A percentile compares a stretch with the other conserved stretches of the same genome.
Conservation (phyloP, 306 rosid genomes). For the Corylus heterophylla region DNA sequence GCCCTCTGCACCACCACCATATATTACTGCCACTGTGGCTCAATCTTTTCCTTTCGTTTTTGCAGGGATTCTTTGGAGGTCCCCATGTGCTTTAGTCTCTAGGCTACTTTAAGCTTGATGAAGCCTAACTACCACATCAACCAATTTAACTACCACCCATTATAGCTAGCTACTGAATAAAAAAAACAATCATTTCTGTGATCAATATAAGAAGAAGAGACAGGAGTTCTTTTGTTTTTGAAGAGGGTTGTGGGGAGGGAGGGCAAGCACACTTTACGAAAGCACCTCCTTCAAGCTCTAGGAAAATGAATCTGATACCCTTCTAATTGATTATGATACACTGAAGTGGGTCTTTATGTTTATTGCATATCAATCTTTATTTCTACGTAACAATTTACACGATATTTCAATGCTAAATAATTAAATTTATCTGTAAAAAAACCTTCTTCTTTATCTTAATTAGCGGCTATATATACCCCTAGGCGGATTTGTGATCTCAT, state of each 20-base stretch:
- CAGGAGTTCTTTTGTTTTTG: not conserved
- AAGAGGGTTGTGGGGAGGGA: not conserved
- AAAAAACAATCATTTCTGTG: not conserved
- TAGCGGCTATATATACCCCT: not conserved
- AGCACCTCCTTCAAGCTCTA: not conserved
- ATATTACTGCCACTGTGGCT: not conserved
- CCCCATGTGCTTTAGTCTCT: conserved; percentile 4
- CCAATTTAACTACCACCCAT: conserved; percentile 5
- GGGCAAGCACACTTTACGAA: not conserved
- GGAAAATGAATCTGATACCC: not conserved
- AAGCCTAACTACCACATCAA: conserved; percentile 26
- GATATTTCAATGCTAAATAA: too few relatives aligned
- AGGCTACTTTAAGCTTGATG: conserved; percentile 14
- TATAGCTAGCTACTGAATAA: not conserved
- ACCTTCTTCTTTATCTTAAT: not conserved
- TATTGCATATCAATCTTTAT: too few relatives aligned
- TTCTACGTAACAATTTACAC: too few relatives aligned
- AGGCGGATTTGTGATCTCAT: too few relatives aligned
- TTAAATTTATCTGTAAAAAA: not conserved
- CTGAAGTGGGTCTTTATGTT: not conserved
- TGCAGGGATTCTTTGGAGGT: conserved; percentile 21
- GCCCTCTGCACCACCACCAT: conserved; percentile 28
- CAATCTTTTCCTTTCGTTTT: conserved; percentile 17
- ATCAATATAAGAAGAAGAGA: not conserved
- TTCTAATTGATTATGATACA: not conserved